These are phyloP conservation scores for Beauveria rudraprayagi DNA, from an alignment of 2,329 filamentous ascomycete genomes.

Conservation along the genomic window DNA sequence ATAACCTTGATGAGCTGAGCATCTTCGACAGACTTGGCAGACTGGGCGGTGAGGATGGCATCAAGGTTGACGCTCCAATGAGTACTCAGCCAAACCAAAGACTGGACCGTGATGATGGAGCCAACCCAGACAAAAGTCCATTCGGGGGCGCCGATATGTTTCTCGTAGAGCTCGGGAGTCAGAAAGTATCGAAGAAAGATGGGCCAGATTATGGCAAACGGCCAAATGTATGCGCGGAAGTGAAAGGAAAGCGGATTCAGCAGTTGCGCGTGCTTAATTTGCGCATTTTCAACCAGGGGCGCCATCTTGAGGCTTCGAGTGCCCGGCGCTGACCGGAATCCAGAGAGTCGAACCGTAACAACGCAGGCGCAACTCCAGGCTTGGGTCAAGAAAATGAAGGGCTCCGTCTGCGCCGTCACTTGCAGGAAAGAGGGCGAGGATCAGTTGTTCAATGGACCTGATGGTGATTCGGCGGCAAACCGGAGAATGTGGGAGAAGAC, in stretches of 20 bases:
- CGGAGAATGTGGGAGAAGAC: slow-evolving; percentile 7
- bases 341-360: not conserved
- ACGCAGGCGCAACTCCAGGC: not conserved
- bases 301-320: slow-evolving; percentile 40
- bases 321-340: slow-evolving; percentile 3
- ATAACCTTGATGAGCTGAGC: slow-evolving; percentile 89
- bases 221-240: slow-evolving; percentile 86
- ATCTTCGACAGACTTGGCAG: slow-evolving; percentile 59
- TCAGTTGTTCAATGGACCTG: not conserved
- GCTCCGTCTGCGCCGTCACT: not conserved
- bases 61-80: slow-evolving; percentile 93
- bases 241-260: slow-evolving; percentile 76
- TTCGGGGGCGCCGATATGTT: slow-evolving; percentile 86
- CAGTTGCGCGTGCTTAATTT: slow-evolving; percentile 82
- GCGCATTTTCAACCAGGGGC: slow-evolving; percentile 81
- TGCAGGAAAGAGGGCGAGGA: not conserved
- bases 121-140: slow-evolving; percentile 97
- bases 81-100: slow-evolving; percentile 87
- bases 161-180: slow-evolving; percentile 74
- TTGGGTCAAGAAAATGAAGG: not conserved
- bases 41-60: slow-evolving; percentile 70
- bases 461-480: slow-evolving; percentile 3
- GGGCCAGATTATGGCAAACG: slow-evolving; percentile 87
- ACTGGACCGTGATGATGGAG: slow-evolving; percentile 78
- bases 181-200: slow-evolving; percentile 84